Evolutionary conservation across 2,329 filamentous ascomycete genomes (phyloP), one percentile per base, ranked within the genome.

Genomic region (Aschersonia sp.): DNA sequence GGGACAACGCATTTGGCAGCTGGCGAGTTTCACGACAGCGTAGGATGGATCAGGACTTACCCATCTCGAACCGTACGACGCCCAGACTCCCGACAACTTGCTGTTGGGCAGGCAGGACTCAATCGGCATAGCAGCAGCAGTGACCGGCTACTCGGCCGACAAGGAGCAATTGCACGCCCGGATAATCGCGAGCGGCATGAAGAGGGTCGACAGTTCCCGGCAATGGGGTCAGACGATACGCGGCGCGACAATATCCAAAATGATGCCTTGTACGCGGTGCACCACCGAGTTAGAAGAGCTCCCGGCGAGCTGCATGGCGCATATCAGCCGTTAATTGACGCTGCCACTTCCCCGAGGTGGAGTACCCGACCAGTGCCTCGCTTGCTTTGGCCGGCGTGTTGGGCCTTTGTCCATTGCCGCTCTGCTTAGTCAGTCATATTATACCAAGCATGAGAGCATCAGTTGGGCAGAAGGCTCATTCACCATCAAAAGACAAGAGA

Each of bases 61-160:
- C 54, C 56, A 58, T 58, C 49, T 56, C 55, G 47, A 54, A 53
- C 49, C 51, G 48, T 51, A 53, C 55, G 43, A 49, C 48, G 51
- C 54, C 49, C 50, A 54, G 12, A 50, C 40, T 53, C 54, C 51
- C 52, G 49, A 46, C 50, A 45, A 45, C 50, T 46, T 53, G 48
- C 44, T 47, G 45, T 47, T 46, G 48, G 48, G 50, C 54, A 52
- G 54, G 49, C 48, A 49, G 49, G 52, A 47, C 50, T 48, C 49
- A 30, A 40, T 30, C 40, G 46, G 44, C 48, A 52, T 50, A 35
- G 44, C 22, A 22, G 22, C 22, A 22, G 22, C 22, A 22, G 22
- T 22, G 4, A 22, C 22, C 22, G 22, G 22, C 22, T 22, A 22
- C 22, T 22, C 22, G 22, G 41, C 44, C 30, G 31, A 30, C 29